These are phyloP conservation scores for Berkeleyomyces rouxiae DNA, from an alignment of 2,329 filamentous ascomycete species.

Conservation along the genomic window DNA sequence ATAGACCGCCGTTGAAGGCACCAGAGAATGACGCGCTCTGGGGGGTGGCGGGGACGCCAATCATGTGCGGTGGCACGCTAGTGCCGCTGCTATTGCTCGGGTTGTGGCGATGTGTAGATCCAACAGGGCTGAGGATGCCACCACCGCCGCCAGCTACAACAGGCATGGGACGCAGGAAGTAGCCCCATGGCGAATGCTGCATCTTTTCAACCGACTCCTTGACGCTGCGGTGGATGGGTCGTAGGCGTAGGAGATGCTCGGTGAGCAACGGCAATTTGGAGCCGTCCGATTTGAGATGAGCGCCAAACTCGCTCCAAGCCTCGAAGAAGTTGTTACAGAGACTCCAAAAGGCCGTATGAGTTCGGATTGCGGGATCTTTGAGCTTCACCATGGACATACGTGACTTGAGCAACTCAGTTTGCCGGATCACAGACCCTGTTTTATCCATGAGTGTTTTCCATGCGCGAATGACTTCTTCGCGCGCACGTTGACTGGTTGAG, in stretches of 20 bases:
- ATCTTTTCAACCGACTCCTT: conserved; percentile 67
- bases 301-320: conserved; percentile 51
- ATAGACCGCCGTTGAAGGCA: conserved; percentile 41
- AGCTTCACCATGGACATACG: conserved; percentile 67
- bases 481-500: conserved; percentile 40
- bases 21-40: conserved; percentile 39
- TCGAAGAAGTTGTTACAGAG: conserved; percentile 60
- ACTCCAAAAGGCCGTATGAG: conserved; percentile 44
- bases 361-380: conserved; percentile 63
- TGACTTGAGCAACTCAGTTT: conserved; percentile 54
- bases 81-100: conserved; percentile 2
- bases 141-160: conserved; percentile 4
- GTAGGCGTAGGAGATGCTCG: conserved; percentile 57
- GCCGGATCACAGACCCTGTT: conserved; percentile 52
- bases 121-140: conserved; percentile 12
- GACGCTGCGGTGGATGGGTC: conserved; percentile 66
- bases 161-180: conserved; percentile 22
- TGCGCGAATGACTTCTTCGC: conserved; percentile 40
- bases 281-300: conserved; percentile 35
- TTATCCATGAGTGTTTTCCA: conserved; percentile 58
- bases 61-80: conserved; percentile 20
- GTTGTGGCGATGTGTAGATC: conserved; percentile 9
- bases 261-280: conserved; percentile 36
- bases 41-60: conserved; percentile 63
- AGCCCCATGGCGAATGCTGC: conserved; percentile 39